phyloP scores from a whole-genome alignment of 1,284 basidiomycete genomes.

The Ustilago hordei region DNA sequence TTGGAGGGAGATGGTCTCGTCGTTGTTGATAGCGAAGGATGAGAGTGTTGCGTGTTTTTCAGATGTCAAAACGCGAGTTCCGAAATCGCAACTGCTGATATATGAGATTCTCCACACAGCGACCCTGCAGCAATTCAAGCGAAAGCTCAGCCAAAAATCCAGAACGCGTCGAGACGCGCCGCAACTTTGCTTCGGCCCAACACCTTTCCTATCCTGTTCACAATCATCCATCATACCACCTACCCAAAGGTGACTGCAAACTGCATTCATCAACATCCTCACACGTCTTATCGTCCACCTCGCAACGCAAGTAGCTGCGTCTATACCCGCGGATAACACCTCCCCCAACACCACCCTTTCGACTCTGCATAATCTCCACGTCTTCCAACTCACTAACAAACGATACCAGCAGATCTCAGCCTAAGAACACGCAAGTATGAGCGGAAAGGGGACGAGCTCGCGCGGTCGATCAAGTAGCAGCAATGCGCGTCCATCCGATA shows the following conservation, averaged over 20 bases:
- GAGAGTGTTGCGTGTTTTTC: conserved; percentile 10
- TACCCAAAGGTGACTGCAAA: neutral
- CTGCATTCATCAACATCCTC: conserved; percentile 1
- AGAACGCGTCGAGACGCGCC: conserved; percentile 28
- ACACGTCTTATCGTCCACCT: neutral
- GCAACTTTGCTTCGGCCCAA: neutral
- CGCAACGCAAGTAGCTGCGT: neutral
- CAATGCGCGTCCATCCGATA: conserved; percentile 18
- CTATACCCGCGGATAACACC: neutral
- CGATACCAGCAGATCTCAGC: neutral
- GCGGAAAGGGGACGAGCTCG: conserved; percentile 20
- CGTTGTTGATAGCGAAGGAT: neutral
- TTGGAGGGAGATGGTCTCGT: neutral
- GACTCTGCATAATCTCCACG: neutral
- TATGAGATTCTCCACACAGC: neutral
- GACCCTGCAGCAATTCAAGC: conserved; percentile 11
- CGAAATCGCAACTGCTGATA: neutral
- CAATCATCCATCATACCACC: neutral
- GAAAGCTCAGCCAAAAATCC: conserved; percentile 6
- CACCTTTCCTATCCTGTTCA: neutral
- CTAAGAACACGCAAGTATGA: conserved; percentile 15
- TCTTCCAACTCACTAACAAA: neutral
- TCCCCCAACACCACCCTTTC: neutral
- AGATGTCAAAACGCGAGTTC: conserved; percentile 14
- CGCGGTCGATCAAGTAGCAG: conserved; percentile 17